These are phyloP conservation scores for Cymodocea nodosa DNA, from an alignment of 116 monocot genomes.

Conservation along the genomic window DNA sequence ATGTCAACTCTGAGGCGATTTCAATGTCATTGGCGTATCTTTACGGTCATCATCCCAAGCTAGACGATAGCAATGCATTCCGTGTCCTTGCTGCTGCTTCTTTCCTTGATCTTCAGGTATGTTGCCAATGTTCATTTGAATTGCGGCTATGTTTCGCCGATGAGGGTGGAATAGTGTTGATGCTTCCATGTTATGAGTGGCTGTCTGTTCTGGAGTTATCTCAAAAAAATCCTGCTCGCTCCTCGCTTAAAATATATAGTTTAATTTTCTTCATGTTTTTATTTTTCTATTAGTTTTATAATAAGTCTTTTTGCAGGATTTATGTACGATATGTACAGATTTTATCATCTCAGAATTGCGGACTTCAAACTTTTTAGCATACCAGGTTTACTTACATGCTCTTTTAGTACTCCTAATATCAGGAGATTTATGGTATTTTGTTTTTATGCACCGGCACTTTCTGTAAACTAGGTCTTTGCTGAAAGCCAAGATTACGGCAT, in stretches of 20 bases:
- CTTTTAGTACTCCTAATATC: not conserved
- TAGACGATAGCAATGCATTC: conserved; percentile 85
- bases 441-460: not conserved
- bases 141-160: too few species aligned
- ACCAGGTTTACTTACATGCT: conserved; percentile 48
- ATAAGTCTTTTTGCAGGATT: conserved; percentile 42
- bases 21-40: conserved; percentile 65
- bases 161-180: too few species aligned
- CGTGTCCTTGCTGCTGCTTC: conserved; percentile 93
- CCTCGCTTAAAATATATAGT: not conserved
- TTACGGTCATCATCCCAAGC: conserved; percentile 94
- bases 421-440: not conserved
- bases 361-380: conserved; percentile 86
- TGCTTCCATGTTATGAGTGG: too few species aligned
- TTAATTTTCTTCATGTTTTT: not conserved
- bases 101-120: conserved; percentile 97
- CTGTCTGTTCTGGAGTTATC: too few species aligned
- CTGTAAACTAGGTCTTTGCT: conserved; percentile 59
- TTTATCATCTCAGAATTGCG: conserved; percentile 93
- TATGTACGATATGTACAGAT: conserved; percentile 92
- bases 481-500: conserved; percentile 97
- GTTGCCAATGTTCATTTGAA: not conserved
- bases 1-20: conserved; percentile 83
- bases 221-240: too few species aligned
- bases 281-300: not conserved